Base-by-base conservation (phyloP, 805 yeast genomes). In the Saccharomycopsis synnaedendra region DNA sequence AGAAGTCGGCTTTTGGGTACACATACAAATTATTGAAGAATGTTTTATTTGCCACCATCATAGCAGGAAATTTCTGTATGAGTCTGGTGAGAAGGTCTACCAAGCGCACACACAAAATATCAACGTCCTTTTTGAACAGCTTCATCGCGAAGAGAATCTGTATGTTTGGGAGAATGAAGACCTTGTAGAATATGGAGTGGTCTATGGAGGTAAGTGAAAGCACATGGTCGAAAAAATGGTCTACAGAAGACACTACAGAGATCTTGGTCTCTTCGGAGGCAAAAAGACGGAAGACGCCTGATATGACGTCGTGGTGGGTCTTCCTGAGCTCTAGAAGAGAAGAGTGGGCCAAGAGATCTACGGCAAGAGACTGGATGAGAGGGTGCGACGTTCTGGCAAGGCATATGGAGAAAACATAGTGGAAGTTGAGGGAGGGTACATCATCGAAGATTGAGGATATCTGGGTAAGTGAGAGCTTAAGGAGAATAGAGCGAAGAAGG, bases 361-460 rank as follows among this genome's bases (percentile, higher is more conserved):
- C 32, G 6, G 49, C 52, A 19, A 46, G 30, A 11, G 36, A 34
- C 38, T 48, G 51, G 47, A 49, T n/a, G 28, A 10, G 5, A 9
- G 46, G 37, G 36, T 42, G 30, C n/a, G 49, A 10, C 11, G 39
- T 27, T 11, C 30, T 33, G 10, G 30, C 11, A 5, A 45, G 37
- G 29, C 49, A 46, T 7, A 36, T 9, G 4, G 19, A 11, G 32
- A 48, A 48, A 5, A 44, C 9, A 19, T 5, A 8, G 8, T 11
- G 10, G 36, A 44, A 48, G 4, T 19, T 8, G 34, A 9, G 30
- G 9, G 9, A 5, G 5, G 11, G 39, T 10, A 37, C 9, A 5
- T 27, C 11, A 6, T 47, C 45, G 6, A 37, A 47, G 19, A 48
- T 33, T 10, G n/a, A 32, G 10, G 10, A 28, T 6, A 44, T 29